Percentiles rank a stretch among this genome's conserved stretches.
Conservation (phyloP, 83 land plant genomes). For the Diphasiastrum complanatum region DNA sequence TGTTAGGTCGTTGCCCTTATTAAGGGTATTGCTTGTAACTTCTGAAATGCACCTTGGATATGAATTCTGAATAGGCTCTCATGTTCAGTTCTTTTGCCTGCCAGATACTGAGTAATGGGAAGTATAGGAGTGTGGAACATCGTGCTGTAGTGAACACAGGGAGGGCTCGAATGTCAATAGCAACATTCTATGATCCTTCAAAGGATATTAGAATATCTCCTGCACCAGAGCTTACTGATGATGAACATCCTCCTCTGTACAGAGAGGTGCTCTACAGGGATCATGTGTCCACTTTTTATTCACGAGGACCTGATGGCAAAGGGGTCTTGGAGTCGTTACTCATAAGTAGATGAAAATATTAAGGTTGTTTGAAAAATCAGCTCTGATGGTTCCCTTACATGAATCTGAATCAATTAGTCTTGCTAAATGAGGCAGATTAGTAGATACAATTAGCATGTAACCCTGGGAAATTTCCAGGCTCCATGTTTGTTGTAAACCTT, state of each 20-base stretch:
- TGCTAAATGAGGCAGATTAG: no score
- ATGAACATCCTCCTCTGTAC: slow-evolving; percentile 30
- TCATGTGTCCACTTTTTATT: slow-evolving; percentile 66
- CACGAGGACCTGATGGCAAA: slow-evolving; percentile 70
- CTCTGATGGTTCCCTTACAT: no score
- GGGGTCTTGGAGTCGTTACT: slow-evolving; percentile 61
- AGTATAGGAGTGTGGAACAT: slow-evolving; percentile 51
- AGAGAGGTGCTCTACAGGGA: slow-evolving; percentile 52
- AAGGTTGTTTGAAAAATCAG: no score
- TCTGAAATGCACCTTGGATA: background rate
- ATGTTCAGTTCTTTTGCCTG: background rate
- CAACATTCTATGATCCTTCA: slow-evolving; percentile 73
- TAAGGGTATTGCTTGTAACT: background rate
- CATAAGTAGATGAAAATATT: no score
- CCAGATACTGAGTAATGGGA: slow-evolving; percentile 62
- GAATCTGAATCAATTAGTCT: no score
- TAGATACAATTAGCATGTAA: no score
- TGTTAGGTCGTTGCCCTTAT: background rate
- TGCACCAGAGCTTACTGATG: slow-evolving; percentile 39
- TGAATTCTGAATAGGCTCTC: background rate
- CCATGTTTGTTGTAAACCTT: no score
- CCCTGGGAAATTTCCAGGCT: no score
- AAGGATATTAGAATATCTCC: slow-evolving; percentile 50
- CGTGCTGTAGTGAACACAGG: slow-evolving; percentile 53
- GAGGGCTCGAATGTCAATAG: slow-evolving; percentile 50